Evolutionary conservation across 2,329 filamentous ascomycete species (phyloP).

Genomic region (Sporothrix globosa): DNA sequence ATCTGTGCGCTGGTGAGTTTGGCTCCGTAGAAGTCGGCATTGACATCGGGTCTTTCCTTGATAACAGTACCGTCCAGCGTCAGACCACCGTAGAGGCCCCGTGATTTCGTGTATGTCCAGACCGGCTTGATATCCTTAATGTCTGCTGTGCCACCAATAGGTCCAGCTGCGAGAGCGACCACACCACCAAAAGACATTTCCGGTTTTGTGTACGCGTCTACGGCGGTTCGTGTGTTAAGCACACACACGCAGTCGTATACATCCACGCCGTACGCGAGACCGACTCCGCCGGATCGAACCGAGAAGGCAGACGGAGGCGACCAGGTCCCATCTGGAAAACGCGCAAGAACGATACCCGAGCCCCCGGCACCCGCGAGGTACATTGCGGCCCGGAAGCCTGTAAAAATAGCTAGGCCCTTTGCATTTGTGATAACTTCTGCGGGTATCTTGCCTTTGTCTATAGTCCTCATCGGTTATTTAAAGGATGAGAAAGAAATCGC

Average conservation of each 20-base stretch:
- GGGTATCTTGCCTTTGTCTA: slow-evolving; percentile 9
- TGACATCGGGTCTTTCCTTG: slow-evolving; percentile 1
- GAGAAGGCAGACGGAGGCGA: slow-evolving; percentile 8
- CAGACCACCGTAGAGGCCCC: slow-evolving; percentile 6
- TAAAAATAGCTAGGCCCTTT: slow-evolving; percentile 5
- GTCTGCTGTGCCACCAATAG: slow-evolving; percentile 3
- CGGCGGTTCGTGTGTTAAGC: not conserved
- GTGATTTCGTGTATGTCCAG: not conserved
- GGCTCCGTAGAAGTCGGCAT: slow-evolving; percentile 5
- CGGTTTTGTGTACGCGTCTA: not conserved
- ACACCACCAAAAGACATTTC: slow-evolving; percentile 2
- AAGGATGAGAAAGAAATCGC: not conserved
- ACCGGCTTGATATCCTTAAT: not conserved
- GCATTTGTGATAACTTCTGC: not conserved
- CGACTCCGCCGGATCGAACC: not conserved
- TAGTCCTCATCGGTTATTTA: not conserved
- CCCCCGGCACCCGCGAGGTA: not conserved
- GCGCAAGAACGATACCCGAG: not conserved
- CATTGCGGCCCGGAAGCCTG: slow-evolving; percentile 8
- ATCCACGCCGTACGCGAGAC: slow-evolving; percentile 8
- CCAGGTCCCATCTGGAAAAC: not conserved
- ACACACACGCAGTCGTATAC: slow-evolving; percentile 2
- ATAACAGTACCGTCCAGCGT: not conserved
- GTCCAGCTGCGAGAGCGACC: not conserved
- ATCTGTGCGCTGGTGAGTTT: slow-evolving; percentile 8